Percentiles rank a stretch among this genome's conserved stretches.
These are phyloP conservation scores for Thelephora ganbajun DNA, from an alignment of 768 basidiomycete species.

Conservation along the genomic window DNA sequence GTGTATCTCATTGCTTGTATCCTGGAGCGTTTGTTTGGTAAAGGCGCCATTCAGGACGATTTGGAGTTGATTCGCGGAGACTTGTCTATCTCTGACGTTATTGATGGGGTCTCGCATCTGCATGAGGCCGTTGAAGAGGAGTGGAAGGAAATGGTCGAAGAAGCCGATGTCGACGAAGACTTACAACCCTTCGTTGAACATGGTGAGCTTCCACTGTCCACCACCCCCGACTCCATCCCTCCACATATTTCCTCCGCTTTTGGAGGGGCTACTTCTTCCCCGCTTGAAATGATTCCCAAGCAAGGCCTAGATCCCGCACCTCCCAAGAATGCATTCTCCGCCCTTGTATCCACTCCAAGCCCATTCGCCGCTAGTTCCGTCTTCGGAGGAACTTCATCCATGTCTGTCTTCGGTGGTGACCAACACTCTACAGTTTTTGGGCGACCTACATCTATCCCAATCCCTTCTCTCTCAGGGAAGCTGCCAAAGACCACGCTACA, in stretches of 20 bases:
- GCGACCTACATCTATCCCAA: not conserved
- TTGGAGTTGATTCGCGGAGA: constrained; percentile 52
- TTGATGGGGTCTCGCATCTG: constrained; percentile 39
- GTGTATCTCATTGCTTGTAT: constrained; percentile 86
- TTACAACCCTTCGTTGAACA: constrained; percentile 2
- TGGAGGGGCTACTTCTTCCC: constrained; percentile 2
- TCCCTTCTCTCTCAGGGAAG: constrained; percentile 3
- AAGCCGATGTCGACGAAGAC: constrained; percentile 3
- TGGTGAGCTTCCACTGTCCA: too few relatives aligned
- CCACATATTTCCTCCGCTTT: constrained; percentile 10
- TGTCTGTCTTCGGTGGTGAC: constrained; percentile 1
- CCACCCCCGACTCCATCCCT: constrained; percentile 1
- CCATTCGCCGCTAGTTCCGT: constrained; percentile 15
- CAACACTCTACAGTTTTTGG: not conserved
- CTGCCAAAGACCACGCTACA: not conserved
- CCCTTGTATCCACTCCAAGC: constrained; percentile 19
- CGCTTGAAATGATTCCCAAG: constrained; percentile 1
- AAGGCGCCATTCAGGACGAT: constrained; percentile 55
- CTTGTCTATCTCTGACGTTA: constrained; percentile 45
- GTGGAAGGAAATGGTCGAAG: constrained; percentile 15
- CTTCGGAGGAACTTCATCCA: constrained; percentile 8
- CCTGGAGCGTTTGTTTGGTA: constrained; percentile 73
- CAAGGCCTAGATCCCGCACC: constrained; percentile 1
- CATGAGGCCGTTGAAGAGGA: constrained; percentile 14
- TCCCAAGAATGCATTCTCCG: constrained; percentile 20